Evolutionary conservation across 148 eudicot genomes (phyloP).

Genomic region (Vaccinium corymbosum): DNA sequence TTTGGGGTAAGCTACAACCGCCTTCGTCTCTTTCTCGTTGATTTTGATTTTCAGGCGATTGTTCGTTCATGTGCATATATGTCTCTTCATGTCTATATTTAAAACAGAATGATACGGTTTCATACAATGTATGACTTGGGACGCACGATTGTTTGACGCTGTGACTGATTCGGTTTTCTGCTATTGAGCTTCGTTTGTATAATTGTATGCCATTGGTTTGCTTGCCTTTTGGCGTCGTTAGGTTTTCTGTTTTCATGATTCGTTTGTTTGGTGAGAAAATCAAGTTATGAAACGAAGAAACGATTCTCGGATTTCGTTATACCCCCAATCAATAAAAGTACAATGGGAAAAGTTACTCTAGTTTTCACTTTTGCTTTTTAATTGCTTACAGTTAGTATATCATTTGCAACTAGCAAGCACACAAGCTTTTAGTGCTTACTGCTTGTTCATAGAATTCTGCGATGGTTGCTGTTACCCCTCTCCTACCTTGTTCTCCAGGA

Average conservation of each 20-base stretch:
- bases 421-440: too few relatives aligned
- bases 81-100: too few relatives aligned
- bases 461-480: too few relatives aligned
- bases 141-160: background rate
- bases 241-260: background rate
- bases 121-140: background rate
- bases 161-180: background rate
- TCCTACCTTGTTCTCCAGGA: too few relatives aligned
- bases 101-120: background rate
- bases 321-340: background rate
- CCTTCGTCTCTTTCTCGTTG: background rate
- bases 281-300: background rate
- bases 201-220: background rate
- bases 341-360: background rate
- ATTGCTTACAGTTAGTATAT: too few relatives aligned
- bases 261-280: background rate
- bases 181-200: background rate
- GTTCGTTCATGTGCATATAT: background rate
- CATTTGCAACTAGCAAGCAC: too few relatives aligned
- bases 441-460: too few relatives aligned
- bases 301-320: background rate
- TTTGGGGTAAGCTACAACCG: constrained; percentile 41
- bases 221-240: background rate
- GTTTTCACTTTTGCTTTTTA: background rate
- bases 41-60: background rate